Evolutionary conservation across 345 rosid genomes (phyloP), one percentile per base, ranked within the genome.

Genomic region (Garcia nutans): DNA sequence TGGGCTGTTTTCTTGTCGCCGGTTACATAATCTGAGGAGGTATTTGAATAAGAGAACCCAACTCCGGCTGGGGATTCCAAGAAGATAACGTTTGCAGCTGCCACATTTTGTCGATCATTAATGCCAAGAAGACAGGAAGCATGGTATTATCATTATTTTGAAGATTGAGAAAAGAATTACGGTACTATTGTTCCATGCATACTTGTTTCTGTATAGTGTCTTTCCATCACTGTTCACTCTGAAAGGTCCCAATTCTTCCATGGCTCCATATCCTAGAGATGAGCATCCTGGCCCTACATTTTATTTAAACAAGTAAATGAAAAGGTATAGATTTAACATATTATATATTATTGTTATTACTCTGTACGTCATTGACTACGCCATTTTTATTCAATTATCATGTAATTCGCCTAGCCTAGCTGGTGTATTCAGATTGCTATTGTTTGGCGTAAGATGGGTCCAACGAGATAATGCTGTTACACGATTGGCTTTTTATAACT

Each of bases 171-270:
- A 45, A 1, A 61, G 54, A 20, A 28, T 55, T 4, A 47, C 2
- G 50, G 33, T 77, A 85, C 88, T 88, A 2, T 80, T 74, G 65
- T 82, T 87, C 88, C 87, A 83, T 17, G 87, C 85, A 72, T 78
- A 80, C 31, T 70, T 33, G 57, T 86, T 88, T 57, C 75, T 37
- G 71, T 22, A 77, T 2, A 86, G 83, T 8, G 86, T 85, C 55
- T 76, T 73, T 8, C 84, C 81, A 22, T 85, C 88, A 5, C 81
- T 79, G 78, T 82, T 80, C 11, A 82, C 88, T 71, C 86, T 78
- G 76, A 88, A 84, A 28, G 91, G 89, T 50, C 91, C 91, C 24
- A 86, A 56, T 69, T 88, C 91, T 73, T 70, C 78, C 89, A 86
- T 80, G 31, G 88, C 88, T 71, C 91, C 91, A 49, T 24, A 77